Evolutionary conservation across 2,329 filamentous ascomycete genomes (phyloP), one percentile per base, ranked within the genome.

Genomic region (Tolypocladium amazonense): DNA sequence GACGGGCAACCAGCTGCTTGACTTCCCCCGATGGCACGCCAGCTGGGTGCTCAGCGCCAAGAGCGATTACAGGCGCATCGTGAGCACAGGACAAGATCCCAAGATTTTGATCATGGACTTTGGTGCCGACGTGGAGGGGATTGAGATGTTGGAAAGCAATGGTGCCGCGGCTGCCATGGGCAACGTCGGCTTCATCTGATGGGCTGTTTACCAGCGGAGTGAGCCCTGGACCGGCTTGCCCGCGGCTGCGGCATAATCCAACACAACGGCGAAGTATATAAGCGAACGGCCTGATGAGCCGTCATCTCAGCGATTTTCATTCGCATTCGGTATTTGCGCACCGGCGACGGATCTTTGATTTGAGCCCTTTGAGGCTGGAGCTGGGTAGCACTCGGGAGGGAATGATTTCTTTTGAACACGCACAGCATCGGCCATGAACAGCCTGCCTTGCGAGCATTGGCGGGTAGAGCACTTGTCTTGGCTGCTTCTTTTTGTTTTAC

Each of bases 11-110:
- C 81, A 91, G 65, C 82, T 93, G 62, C 84, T 95, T 63, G 87
- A 92, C 66, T 93, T 97, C 68, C 89, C 92, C n/a, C 87, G 89
- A 65, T 97, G 92, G 92, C 96, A 96, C 61, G 88, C 88, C 14
- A 96, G 91, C 74, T 99, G 94, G 94, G 95, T 99, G 69, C 77
- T 99, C 61, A 92, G 90, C 64, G 94, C 94, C 57, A 97, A 97
- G 80, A 92, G 90, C 63, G 93, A 99, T 71, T 97, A 97, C 73
- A 83, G 93, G 61, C 86, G 94, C 62, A 94, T 99, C 63, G 90
- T 99, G 63, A 94, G 91, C 67, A 96, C 93, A 0, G 94, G 92
- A 56, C 94, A 99, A 74, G 92, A 97, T 69, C 89, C 92, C 39
- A 88, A 95, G 70, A 92, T 95, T 57, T 77, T 97, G 61, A 88